Base-by-base conservation (phyloP, 768 basidiomycete species). In the Phlebiopsis gigantea region DNA sequence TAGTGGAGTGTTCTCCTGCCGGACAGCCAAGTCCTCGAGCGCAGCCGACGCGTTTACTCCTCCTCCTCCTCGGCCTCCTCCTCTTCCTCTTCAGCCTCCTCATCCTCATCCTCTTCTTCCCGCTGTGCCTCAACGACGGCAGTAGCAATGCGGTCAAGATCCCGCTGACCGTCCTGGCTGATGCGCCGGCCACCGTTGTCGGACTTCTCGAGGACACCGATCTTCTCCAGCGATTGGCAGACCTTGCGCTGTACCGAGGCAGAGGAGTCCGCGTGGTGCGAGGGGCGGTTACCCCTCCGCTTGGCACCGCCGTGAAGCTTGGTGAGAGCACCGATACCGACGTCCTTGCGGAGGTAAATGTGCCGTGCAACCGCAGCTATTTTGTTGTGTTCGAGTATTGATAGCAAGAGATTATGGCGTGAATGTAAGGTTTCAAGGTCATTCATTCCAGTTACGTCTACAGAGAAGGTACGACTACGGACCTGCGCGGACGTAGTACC, bases 401-500 rank as follows among this genome's bases (percentile, higher is more conserved):
- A 14, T 54, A 43, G 44, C 24, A 26, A 19, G 42, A 14, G 17
- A n/a, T 21, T 17, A 45, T 12, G 34, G 34, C 34, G 34, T 7
- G 34, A 39, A 17, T 10, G 17, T 17, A 17, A 17, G 34, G 17
- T 39, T 12, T 10, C 34, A n/a, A 43, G 44, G 53, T 54, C 31
- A 54, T 54, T 54, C 24, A 24, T 29, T 30, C 41, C 39, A n/a
- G 17, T 21, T 55, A 43, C n/a, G 26, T 28, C 9, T 45, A 12
- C 31, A 15, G 17, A 53, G 43, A 47, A 34, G 45, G 47, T 46
- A 44, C 39, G 34, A 45, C 39, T 43, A 82, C 85, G 71, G 69
- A 97, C 95, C 95, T 76, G 96, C 91, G 68, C 97, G 93, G 72
- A 96, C 81, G 77, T 98, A 99, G 83, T 86, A 99, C 97, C 97